A percentile compares a stretch with the other conserved stretches of the same genome.
These are phyloP conservation scores for Pythium sp. DNA, from an alignment of 352 stramenopile species.

Conservation along the genomic window DNA sequence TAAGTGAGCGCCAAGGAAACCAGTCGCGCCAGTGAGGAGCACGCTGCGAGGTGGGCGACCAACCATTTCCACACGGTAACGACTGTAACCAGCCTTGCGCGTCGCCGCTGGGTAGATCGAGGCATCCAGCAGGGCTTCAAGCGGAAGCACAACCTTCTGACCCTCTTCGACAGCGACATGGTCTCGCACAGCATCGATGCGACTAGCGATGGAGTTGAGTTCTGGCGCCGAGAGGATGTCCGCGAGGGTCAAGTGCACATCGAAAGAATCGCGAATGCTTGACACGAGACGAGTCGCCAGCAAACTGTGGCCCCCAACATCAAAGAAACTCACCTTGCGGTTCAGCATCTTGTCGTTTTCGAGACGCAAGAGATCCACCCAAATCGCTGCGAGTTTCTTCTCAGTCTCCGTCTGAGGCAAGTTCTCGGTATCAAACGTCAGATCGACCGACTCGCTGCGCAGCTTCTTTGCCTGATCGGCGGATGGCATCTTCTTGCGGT, in stretches of 20 bases:
- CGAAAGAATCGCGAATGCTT: conserved; percentile 62
- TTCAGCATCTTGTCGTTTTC: conserved; percentile 52
- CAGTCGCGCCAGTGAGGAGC: conserved; percentile 90
- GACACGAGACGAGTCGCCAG: conserved; percentile 72
- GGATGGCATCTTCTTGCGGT: conserved; percentile 84
- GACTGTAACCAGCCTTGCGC: conserved; percentile 72
- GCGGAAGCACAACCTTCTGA: conserved; percentile 53
- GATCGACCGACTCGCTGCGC: conserved; percentile 76
- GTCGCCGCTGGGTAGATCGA: conserved; percentile 74
- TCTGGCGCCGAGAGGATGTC: conserved; percentile 66
- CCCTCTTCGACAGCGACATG: conserved; percentile 11
- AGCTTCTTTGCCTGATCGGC: conserved; percentile 66
- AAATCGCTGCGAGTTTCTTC: conserved; percentile 53
- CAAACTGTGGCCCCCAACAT: conserved; percentile 78
- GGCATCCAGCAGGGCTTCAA: conserved; percentile 64
- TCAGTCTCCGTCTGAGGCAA: conserved; percentile 61
- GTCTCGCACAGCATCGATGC: conserved; percentile 42
- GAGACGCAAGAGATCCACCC: conserved; percentile 65
- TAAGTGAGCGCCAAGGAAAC: conserved; percentile 87
- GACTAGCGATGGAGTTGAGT: conserved; percentile 50
- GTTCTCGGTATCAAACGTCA: conserved; percentile 35
- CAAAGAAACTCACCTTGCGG: conserved; percentile 73
- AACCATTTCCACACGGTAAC: conserved; percentile 78
- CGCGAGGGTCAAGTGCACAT: conserved; percentile 66
- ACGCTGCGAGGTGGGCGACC: conserved; percentile 67